Base-by-base conservation (phyloP, 108 stramenopile species). In the Nitzschia sp. region DNA sequence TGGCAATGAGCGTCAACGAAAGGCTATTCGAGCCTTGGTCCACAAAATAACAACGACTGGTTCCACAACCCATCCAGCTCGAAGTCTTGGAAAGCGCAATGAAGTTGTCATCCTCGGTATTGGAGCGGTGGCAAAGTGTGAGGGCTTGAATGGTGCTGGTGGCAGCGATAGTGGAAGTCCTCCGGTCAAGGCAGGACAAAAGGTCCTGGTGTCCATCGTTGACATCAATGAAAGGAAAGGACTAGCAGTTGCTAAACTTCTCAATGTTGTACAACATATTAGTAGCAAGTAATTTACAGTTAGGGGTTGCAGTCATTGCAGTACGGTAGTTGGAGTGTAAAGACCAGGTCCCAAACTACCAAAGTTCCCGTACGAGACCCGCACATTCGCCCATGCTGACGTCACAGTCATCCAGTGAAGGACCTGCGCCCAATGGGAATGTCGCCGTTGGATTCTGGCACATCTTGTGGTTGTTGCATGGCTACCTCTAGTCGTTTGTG, bases 21-120 rank as follows among this genome's bases (percentile, higher is more conserved):
- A 74, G 15, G 79, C 78, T 10, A 73, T 80, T 14, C 65, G 81
- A 12, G 53, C 73, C 39, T 78, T 65, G 20, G 67, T 6, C 3
- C 24, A 46, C 21, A 43, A 62, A 62, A 19, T 62, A 46, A 22
- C 61, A 24, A n/a, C 9, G 21, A 12, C 17, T 24, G n/a, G 14
- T 0, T 37, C 14, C 2, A 57, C 63, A 46, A 29, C 52, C 20
- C 34, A 87, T 12, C 70, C 73, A 29, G 89, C 89, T 10, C 63
- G 83, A 7, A 82, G 86, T 46, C 81, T 85, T n/a, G 89, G 89
- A 24, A 66, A 57, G 50, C 75, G 82, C 24, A 86, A 80, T 55
- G 83, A 90, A 58, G 84, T 90, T 25, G 80, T 82, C 6, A 72
- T 90, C 25, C 43, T 73, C 29, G 89, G 86, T 20, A 58, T 80